Conservation (phyloP, 2,329 filamentous ascomycete species). For the Fusarium armeniacum region DNA sequence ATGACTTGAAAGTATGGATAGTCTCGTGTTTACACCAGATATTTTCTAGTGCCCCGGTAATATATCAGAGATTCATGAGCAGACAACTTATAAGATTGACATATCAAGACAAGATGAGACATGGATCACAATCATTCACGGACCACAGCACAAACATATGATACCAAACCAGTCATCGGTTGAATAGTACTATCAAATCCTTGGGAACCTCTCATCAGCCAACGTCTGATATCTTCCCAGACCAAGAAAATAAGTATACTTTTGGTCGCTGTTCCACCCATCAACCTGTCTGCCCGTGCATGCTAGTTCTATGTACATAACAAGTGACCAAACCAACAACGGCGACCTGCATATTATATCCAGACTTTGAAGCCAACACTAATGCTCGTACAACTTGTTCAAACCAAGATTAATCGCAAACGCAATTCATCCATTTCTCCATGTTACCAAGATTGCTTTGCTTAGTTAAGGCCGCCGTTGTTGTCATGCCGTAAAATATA, state of each 20-base stretch:
- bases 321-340: constrained; percentile 39
- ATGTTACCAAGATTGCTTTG: constrained; percentile 13
- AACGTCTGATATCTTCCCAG: constrained; percentile 18
- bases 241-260: constrained; percentile 39
- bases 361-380: constrained; percentile 33
- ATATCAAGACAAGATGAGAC: background rate
- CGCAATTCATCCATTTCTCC: constrained; percentile 3
- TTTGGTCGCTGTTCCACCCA: constrained; percentile 32
- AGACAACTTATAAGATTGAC: too few relatives aligned
- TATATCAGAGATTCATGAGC: too few relatives aligned
- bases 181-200: constrained; percentile 32
- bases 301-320: constrained; percentile 46
- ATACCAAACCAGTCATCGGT: constrained; percentile 21
- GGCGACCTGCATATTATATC: constrained; percentile 45
- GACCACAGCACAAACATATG: background rate
- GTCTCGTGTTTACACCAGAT: too few relatives aligned
- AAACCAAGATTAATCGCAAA: constrained; percentile 13
- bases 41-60: too few relatives aligned
- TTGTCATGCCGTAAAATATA: constrained; percentile 40
- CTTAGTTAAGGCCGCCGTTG: constrained; percentile 29
- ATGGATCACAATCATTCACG: background rate
- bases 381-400: constrained; percentile 17
- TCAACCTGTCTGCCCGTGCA: constrained; percentile 13
- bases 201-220: constrained; percentile 15
- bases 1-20: too few relatives aligned